Base-by-base conservation (phyloP, 2,329 filamentous ascomycete species). In the Penicillium sp. region DNA sequence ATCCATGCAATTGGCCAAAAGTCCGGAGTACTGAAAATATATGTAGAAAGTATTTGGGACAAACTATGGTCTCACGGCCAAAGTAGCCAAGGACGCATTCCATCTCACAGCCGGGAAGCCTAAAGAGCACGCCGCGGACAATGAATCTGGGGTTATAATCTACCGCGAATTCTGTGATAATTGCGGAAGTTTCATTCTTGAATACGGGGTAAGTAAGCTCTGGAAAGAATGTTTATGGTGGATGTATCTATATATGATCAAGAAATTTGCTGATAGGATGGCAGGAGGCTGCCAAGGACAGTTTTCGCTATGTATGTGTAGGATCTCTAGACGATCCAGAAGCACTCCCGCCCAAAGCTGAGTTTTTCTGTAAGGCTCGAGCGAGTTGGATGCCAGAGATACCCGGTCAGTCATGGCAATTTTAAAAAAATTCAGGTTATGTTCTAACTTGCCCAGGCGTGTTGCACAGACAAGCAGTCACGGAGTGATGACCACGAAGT, bases 141-240 rank as follows among this genome's bases (percentile, higher is more conserved):
- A 84, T 60, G 81, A 80, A 2, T 75, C 74, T n/a, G 81, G 80
- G 2, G 70, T 69, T 1, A 43, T 69, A 29, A 69, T 84, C 33
- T 77, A 80, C 61, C 75, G 81, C 1, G 81, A 84, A 60, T 85
- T 85, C 62, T 85, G 82, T 58, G 73, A 72, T 4, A 77, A 70
- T 2, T 85, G 83, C 57, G 82, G 82, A 5, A 80, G 79, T 59
- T 77, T 76, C 39, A 75, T 84, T 50, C 67, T 82, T 25, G 82
- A 84, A 64, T 84, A 81, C 61, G 81, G 81, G 33, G 80, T 81
- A 63, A 51, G 77, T 68, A 16, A 52, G 7, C 10, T 3, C 3
- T 33, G 14, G 13, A 33, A 14, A 14, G 13, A 7, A 16, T 14
- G 2, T 33, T 6, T 4, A 13, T 13, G 4, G 29, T 33, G 31